phyloP scores from a whole-genome alignment of 2,329 filamentous ascomycete genomes.

The Pseudogymnoascus sp. region DNA sequence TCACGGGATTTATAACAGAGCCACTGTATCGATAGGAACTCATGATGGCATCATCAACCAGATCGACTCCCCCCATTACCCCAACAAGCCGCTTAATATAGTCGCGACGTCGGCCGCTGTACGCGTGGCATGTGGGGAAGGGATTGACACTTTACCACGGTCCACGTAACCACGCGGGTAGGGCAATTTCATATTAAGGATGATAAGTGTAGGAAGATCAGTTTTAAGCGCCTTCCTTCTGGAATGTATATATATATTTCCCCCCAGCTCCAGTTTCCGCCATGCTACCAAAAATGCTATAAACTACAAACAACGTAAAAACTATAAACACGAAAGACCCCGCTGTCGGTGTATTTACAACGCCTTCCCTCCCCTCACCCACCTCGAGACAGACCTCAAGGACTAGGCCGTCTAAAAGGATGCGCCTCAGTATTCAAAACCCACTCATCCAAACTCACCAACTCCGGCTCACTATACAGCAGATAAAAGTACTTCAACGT shows the following conservation, averaged over 20 bases:
- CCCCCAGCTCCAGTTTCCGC: too few relatives aligned
- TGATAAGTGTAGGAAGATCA: too few relatives aligned
- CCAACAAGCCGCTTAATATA: background rate
- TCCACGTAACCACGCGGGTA: background rate
- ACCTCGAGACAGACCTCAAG: background rate
- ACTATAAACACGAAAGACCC: background rate
- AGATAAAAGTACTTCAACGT: conserved; percentile 91
- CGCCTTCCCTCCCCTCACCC: conserved; percentile 9
- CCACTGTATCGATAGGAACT: background rate
- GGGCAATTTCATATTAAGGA: background rate
- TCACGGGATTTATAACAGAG: background rate
- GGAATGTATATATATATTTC: background rate
- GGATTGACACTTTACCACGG: background rate
- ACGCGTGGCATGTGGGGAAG: conserved; percentile 4
- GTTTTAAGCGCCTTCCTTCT: too few relatives aligned
- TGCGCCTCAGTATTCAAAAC: conserved; percentile 44
- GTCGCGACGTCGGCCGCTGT: background rate
- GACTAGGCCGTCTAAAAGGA: conserved; percentile 25
- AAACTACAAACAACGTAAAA: background rate
- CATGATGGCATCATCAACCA: background rate
- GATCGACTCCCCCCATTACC: background rate
- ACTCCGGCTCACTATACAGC: conserved; percentile 60
- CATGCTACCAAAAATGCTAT: too few relatives aligned
- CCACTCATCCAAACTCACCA: conserved; percentile 57
- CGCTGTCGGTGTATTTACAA: too few relatives aligned